These are phyloP conservation scores for Penicillium antarcticum DNA, from an alignment of 495 filamentous ascomycete genomes.

Conservation along the genomic window DNA sequence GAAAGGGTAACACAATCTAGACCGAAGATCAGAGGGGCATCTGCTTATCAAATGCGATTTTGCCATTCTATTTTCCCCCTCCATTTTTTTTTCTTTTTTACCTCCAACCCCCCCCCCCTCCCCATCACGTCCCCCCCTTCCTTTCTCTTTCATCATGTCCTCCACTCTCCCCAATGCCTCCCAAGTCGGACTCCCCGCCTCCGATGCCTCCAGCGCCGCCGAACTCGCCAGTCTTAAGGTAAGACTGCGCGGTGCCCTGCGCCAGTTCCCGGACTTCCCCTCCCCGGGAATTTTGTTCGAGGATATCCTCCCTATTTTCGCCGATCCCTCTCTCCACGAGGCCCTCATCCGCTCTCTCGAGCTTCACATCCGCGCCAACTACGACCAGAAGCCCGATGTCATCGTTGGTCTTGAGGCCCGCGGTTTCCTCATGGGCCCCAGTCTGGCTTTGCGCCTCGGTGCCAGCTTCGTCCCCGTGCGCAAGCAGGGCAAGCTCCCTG, in stretches of 20 bases:
- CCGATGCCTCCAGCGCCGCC: conserved; percentile 68
- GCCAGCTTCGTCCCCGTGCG: conserved; percentile 92
- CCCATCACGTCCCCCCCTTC: conserved; percentile 12
- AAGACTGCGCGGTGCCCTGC: conserved; percentile 60
- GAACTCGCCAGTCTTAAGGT: conserved; percentile 93
- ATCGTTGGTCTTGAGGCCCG: conserved; percentile 91
- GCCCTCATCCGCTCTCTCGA: conserved; percentile 82
- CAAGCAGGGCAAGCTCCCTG: conserved; percentile 96
- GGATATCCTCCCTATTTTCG: conserved; percentile 97
- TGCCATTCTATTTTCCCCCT: conserved; percentile 23
- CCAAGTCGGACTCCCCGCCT: conserved; percentile 47
- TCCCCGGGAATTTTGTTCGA: conserved; percentile 93
- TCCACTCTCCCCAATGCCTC: conserved; percentile 45
- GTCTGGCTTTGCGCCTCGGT: conserved; percentile 77
- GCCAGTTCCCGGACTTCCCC: conserved; percentile 91
- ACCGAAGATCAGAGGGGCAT: conserved; percentile 4
- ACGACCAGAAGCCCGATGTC: conserved; percentile 71
- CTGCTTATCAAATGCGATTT: conserved; percentile 7
- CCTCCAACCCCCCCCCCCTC: conserved; percentile 18
- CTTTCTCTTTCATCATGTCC: conserved; percentile 53
- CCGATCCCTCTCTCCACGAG: conserved; percentile 68
- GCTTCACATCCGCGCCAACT: conserved; percentile 64
- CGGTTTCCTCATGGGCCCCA: conserved; percentile 93
- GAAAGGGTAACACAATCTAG: too few relatives aligned
- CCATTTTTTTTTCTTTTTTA: conserved; percentile 24